These are phyloP conservation scores for Nemophila menziesii DNA, from an alignment of 257 asterid genomes.

Conservation along the genomic window DNA sequence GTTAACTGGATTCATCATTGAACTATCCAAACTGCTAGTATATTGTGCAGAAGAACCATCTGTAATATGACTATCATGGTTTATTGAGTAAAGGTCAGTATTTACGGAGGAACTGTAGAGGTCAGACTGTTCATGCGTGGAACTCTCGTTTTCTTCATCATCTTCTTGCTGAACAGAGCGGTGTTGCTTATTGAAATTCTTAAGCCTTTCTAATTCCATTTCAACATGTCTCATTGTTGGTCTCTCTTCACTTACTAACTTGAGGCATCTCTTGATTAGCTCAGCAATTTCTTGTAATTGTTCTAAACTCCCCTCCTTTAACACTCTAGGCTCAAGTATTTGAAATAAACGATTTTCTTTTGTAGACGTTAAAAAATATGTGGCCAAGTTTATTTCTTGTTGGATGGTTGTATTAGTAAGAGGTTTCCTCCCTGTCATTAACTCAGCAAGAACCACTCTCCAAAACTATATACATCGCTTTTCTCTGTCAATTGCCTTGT, in stretches of 20 bases:
- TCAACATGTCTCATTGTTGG: constrained; percentile 45
- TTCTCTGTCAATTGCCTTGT: constrained; percentile 40
- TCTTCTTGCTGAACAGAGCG: no score
- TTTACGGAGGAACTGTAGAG: background rate
- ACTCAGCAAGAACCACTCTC: constrained; percentile 43
- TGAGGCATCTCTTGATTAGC: constrained; percentile 37
- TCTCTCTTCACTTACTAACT: constrained; percentile 26
- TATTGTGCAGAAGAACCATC: background rate
- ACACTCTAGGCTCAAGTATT: constrained; percentile 25
- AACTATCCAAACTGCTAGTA: background rate
- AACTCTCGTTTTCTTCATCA: no score
- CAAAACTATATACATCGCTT: constrained; percentile 58
- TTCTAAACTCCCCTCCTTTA: constrained; percentile 32
- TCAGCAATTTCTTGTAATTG: constrained; percentile 21
- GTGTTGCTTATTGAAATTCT: no score
- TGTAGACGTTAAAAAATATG: constrained; percentile 20
- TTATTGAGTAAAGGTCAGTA: background rate
- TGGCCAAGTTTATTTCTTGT: constrained; percentile 24
- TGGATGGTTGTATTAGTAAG: constrained; percentile 8
- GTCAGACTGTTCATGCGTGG: no score
- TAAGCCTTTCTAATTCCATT: constrained; percentile 30
- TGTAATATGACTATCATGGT: background rate
- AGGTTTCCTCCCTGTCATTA: constrained; percentile 38
- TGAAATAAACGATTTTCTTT: constrained; percentile 21
- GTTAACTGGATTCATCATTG: background rate